These are phyloP conservation scores for Globisporangium cystogenes DNA, from an alignment of 352 stramenopile genomes.

Conservation along the genomic window DNA sequence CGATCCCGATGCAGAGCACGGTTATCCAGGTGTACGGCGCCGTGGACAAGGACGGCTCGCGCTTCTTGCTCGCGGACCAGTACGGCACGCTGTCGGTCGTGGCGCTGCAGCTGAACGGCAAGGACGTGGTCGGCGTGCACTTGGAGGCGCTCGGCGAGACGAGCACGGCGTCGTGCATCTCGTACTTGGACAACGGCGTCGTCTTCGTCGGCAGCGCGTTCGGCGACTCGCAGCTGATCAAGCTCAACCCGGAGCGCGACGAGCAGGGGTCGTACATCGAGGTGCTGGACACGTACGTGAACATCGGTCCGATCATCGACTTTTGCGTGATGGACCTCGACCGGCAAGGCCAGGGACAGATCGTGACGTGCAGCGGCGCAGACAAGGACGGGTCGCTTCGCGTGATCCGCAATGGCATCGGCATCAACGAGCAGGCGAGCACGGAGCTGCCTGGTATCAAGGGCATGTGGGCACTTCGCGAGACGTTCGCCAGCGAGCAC, in stretches of 20 bases:
- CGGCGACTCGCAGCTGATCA: conserved; percentile 95
- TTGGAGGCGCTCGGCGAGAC: conserved; percentile 93
- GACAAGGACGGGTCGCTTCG: conserved; percentile 95
- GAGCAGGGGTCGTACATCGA: conserved; percentile 87
- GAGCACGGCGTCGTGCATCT: conserved; percentile 86
- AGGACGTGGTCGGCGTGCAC: conserved; percentile 77
- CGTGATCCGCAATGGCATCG: conserved; percentile 98
- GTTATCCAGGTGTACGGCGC: conserved; percentile 87
- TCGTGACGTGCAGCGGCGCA: conserved; percentile 95
- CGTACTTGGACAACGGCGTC: conserved; percentile 93
- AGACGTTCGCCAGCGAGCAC: conserved; percentile 78
- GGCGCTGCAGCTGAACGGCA: conserved; percentile 69
- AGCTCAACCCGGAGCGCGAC: conserved; percentile 81
- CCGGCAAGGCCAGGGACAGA: conserved; percentile 91
- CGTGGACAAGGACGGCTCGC: conserved; percentile 85
- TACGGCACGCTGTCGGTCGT: conserved; percentile 88
- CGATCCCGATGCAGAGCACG: conserved; percentile 89
- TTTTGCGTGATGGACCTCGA: conserved; percentile 97
- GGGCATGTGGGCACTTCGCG: conserved; percentile 95
- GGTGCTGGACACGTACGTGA: conserved; percentile 96
- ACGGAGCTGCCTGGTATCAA: conserved; percentile 97
- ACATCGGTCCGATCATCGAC: conserved; percentile 98
- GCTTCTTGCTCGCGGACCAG: conserved; percentile 88
- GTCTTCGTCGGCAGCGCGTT: conserved; percentile 95
- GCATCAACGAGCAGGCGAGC: conserved; percentile 94